Percentiles rank a stretch among this genome's conserved stretches.
Conservation (phyloP, 805 yeast genomes). For the Ogataea salicorniae region DNA sequence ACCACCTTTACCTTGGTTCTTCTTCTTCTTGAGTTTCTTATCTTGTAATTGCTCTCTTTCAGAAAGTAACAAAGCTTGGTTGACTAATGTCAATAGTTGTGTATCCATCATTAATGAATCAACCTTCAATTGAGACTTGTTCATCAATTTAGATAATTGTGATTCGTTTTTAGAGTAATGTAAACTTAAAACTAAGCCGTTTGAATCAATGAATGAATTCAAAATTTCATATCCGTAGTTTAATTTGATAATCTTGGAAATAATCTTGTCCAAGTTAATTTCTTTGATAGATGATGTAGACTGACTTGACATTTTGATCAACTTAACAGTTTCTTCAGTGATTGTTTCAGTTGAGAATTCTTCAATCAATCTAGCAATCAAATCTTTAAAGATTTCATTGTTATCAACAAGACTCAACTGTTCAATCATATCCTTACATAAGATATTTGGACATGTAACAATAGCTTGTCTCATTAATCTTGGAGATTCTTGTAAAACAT, state of each 20-base stretch:
- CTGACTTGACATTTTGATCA: constrained; percentile 25
- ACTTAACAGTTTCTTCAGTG: constrained; percentile 40
- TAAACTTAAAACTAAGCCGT: constrained; percentile 63
- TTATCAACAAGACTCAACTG: constrained; percentile 54
- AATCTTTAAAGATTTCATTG: constrained; percentile 63
- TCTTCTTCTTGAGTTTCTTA: constrained; percentile 13
- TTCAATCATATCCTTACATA: constrained; percentile 55
- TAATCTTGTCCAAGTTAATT: constrained; percentile 37
- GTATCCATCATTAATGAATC: constrained; percentile 34
- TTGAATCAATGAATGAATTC: constrained; percentile 63
- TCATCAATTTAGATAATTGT: constrained; percentile 40
- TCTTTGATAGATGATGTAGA: constrained; percentile 12
- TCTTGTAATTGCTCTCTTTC: constrained; percentile 11
- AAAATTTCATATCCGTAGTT: constrained; percentile 58
- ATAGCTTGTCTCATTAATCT: constrained; percentile 76
- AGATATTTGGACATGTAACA: constrained; percentile 67
- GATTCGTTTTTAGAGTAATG: constrained; percentile 43
- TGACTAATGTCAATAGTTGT: constrained; percentile 42
- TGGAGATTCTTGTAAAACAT: constrained; percentile 44
- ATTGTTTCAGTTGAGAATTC: constrained; percentile 61
- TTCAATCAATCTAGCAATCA: constrained; percentile 58
- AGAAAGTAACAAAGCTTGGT: constrained; percentile 35
- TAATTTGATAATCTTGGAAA: constrained; percentile 40
- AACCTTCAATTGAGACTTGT: constrained; percentile 38
- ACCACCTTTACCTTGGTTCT: constrained; percentile 4